Evolutionary conservation across 2,329 filamentous ascomycete species (phyloP), one percentile per base, ranked within the genome.

Genomic region (Cordyceps sp.): DNA sequence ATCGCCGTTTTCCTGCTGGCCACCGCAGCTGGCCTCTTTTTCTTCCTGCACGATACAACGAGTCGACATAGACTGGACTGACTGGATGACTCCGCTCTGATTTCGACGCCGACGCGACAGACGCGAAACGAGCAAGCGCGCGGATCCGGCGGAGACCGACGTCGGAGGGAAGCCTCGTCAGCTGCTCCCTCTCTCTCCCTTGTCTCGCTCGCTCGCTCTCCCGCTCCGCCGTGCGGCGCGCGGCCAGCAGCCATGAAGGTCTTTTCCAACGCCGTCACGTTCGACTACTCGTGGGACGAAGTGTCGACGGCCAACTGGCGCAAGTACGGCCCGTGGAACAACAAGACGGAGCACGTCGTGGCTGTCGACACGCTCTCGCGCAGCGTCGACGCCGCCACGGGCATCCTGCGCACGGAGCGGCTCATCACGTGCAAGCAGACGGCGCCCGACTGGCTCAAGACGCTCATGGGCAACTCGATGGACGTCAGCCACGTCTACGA

Each of bases 251-350:
- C 37, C 32, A 96, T 98, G 90, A 93, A 92, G 69, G 82, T 96
- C 59, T 96, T 96, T 51, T 82, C 83, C 45, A 92, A 84, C 49
- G 65, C 67, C 25, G 82, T 84, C 58, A 85, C 84, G 38, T 98
- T 92, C 61, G 71, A 93, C 62, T 98, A 98, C 67, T 93, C 88
- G 29, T 98, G 90, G 90, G 84, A 93, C 50, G 88, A 96, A 57
- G 90, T 98, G 23, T 93, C 85, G 18, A 85, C 84, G 12, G 85
- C 82, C 53, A 98, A 98, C 69, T 98, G 90, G 90, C 79, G 77
- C 45, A 98, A 98, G 58, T 98, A 98, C 61, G 92, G 84, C 49
- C 88, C 88, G 15, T 96, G 90, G 88, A 98, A 98, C 64, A 81
- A 94, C 56, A 90, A 93, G 61, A 86, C 82, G n/a, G 83, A 85